phyloP scores from a whole-genome alignment of 192 early-diverging fungal species.

The Backusella circina region DNA sequence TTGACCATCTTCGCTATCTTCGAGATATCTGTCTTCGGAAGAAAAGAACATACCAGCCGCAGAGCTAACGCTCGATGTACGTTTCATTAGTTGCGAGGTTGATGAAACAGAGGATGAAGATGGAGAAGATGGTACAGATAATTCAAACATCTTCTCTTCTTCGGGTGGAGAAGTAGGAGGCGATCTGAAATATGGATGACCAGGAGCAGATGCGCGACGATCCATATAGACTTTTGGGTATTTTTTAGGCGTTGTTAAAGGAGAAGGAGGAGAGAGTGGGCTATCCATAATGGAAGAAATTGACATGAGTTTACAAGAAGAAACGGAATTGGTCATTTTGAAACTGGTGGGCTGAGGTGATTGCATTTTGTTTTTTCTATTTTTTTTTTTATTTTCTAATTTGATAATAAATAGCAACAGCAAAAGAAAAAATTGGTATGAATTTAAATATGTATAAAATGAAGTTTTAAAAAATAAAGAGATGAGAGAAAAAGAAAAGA shows the following conservation, averaged over 20 bases:
- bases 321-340: not conserved
- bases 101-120: conserved; percentile 8
- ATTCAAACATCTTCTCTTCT: conserved; percentile 5
- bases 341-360: conserved; percentile 1
- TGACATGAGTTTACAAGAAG: conserved; percentile 20
- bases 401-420: not conserved
- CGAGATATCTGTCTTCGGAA: not conserved
- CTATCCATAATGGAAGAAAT: conserved; percentile 23
- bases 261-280: conserved; percentile 9
- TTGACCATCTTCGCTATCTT: not conserved
- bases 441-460: not conserved
- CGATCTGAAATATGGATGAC: conserved; percentile 3
- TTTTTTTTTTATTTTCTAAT: not conserved
- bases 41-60: not conserved
- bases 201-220: conserved; percentile 1
- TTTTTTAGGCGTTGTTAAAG: not conserved
- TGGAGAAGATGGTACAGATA: conserved; percentile 12
- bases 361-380: not conserved
- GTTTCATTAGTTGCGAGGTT: not conserved
- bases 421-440: not conserved
- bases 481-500: not conserved
- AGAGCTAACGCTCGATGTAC: not conserved
- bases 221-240: conserved; percentile 4
- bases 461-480: not conserved
- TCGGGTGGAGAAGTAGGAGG: conserved; percentile 19